These are phyloP conservation scores for Gossypium schwendimanii DNA, from an alignment of 441 rosid species.

Conservation along the genomic window DNA sequence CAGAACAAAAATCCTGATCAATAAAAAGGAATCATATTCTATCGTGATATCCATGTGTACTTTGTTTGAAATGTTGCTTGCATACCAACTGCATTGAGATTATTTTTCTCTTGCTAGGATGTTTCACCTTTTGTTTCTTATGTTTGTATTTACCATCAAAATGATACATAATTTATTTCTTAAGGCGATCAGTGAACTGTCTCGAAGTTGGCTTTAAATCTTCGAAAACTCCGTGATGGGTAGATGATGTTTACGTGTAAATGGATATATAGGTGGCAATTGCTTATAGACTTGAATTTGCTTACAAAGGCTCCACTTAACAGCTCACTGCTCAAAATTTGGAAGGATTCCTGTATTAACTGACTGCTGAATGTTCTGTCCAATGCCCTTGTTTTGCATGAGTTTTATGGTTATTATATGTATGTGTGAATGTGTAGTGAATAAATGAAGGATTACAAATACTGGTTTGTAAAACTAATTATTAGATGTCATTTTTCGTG, in stretches of 20 bases:
- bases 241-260: not conserved
- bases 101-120: not conserved
- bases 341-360: not conserved
- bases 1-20: not conserved
- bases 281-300: not conserved
- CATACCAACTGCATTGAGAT: not conserved
- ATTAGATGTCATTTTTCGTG: too few relatives aligned
- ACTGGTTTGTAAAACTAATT: too few relatives aligned
- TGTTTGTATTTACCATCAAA: too few relatives aligned
- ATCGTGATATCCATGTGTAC: not conserved
- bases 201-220: not conserved
- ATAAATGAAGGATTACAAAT: too few relatives aligned
- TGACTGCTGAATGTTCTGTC: not conserved
- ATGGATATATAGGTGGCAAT: not conserved
- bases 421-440: too few relatives aligned
- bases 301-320: not conserved
- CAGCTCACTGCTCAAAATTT: not conserved
- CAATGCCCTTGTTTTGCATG: too few relatives aligned
- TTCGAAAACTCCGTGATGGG: not conserved
- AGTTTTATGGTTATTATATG: too few relatives aligned
- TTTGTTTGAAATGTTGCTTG: not conserved
- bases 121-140: not conserved
- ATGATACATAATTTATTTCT: not conserved
- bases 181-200: not conserved
- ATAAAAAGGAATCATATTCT: not conserved